Conservation (phyloP, 257 asterid species). For the Leonotis leonurus region DNA sequence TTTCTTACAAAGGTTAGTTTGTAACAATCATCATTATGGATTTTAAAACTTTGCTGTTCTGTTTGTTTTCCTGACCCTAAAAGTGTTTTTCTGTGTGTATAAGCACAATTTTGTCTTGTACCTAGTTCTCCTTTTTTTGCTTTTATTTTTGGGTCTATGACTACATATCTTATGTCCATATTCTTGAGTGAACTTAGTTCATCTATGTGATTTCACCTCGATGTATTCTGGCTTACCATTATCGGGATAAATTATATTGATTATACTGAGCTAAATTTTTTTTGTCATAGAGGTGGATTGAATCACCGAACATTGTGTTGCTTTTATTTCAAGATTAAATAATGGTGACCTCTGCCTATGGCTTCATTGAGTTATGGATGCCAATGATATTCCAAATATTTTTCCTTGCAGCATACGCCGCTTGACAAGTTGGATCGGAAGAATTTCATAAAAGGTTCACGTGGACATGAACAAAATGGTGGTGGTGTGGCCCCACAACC, state of each 20-base stretch:
- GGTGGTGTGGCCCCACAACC: conserved; percentile 27
- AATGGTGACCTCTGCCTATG: not conserved
- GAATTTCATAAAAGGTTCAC: conserved; percentile 72
- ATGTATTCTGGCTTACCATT: not conserved
- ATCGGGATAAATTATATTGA: not conserved
- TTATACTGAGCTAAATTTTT: not conserved
- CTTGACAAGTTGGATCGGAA: conserved; percentile 76
- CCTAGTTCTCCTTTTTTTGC: not conserved
- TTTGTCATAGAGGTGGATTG: not conserved
- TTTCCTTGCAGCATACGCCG: conserved; percentile 55
- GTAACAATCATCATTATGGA: not conserved
- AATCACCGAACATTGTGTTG: not conserved
- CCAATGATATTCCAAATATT: conserved; percentile 13
- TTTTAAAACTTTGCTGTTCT: conserved; percentile 7
- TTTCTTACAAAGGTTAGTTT: conserved; percentile 77
- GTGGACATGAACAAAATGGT: conserved; percentile 53
- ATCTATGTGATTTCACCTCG: not conserved
- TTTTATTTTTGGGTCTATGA: not conserved
- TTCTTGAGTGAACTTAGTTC: not conserved
- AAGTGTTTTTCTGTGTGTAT: conserved; percentile 6
- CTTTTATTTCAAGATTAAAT: not conserved
- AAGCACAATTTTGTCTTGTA: too few species aligned
- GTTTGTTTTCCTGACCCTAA: not conserved
- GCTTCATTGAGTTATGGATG: not conserved
- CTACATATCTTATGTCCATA: not conserved